Evolutionary conservation across 305 asterid species (phyloP).

Genomic region (Rubia balearica): DNA sequence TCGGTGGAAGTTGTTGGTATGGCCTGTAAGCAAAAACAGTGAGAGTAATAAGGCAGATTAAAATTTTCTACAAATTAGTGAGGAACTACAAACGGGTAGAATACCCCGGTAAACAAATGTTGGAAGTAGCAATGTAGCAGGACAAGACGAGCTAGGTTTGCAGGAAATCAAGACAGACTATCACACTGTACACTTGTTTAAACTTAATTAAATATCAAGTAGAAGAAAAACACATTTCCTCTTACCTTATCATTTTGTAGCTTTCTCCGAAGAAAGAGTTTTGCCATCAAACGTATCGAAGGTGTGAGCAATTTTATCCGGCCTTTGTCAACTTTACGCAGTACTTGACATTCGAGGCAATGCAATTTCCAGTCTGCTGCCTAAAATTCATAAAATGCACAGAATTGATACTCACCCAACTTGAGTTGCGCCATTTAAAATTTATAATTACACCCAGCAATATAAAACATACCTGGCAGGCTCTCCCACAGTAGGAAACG

Average conservation of each 20-base stretch:
- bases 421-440: no score
- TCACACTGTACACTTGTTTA: background rate
- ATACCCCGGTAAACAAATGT: background rate
- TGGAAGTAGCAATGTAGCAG: background rate
- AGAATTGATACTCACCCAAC: background rate
- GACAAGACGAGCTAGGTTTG: background rate
- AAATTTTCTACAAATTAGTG: background rate
- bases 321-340: slow-evolving; percentile 51
- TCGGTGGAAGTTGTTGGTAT: slow-evolving; percentile 53
- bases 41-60: background rate
- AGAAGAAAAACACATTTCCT: background rate
- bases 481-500: slow-evolving; percentile 69
- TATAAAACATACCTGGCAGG: slow-evolving; percentile 55
- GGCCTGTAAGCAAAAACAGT: slow-evolving; percentile 43
- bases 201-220: background rate
- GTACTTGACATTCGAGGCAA: slow-evolving; percentile 49
- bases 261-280: slow-evolving; percentile 55
- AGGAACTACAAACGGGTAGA: background rate
- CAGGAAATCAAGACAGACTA: background rate
- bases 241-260: slow-evolving; percentile 67
- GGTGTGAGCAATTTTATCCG: slow-evolving; percentile 62
- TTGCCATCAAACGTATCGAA: slow-evolving; percentile 75
- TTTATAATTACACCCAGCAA: background rate
- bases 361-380: slow-evolving; percentile 88
- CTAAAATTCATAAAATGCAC: slow-evolving; percentile 31